These are phyloP conservation scores for Suillus variegatus DNA, from an alignment of 768 basidiomycete genomes.

Conservation along the genomic window DNA sequence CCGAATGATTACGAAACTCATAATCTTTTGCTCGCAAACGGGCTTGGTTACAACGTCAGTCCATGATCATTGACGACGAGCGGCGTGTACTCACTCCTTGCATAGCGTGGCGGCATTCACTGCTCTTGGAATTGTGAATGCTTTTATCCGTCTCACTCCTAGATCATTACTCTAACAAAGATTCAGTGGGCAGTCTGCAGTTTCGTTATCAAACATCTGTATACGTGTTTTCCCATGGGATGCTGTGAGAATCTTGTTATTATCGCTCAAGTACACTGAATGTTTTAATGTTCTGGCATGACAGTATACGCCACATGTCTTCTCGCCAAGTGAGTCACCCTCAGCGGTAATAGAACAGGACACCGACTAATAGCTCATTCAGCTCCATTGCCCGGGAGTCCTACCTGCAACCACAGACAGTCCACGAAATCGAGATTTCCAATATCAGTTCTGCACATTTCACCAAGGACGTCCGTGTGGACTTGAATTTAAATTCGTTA, in stretches of 20 bases:
- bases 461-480: not conserved
- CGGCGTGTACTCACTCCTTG: not conserved
- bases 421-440: not conserved
- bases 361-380: not conserved
- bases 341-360: too few species aligned
- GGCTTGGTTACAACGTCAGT: constrained; percentile 28
- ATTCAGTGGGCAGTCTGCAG: constrained; percentile 21
- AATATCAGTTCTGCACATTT: not conserved
- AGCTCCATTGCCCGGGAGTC: constrained; percentile 32
- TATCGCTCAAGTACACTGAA: not conserved
- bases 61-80: not conserved
- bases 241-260: constrained; percentile 17
- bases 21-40: constrained; percentile 27
- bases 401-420: constrained; percentile 17
- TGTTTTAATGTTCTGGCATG: not conserved
- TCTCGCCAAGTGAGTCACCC: constrained; percentile 28
- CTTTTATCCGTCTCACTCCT: not conserved
- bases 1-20: constrained; percentile 18
- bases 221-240: constrained; percentile 29
- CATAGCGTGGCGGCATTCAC: constrained; percentile 19
- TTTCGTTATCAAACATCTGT: constrained; percentile 22
- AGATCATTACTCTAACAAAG: not conserved
- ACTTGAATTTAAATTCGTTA: not conserved
- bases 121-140: constrained; percentile 20
- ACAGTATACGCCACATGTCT: constrained; percentile 30